Base-by-base conservation (phyloP, 225 moss, liverwort and hornwort genomes). In the Bryum argenteum region DNA sequence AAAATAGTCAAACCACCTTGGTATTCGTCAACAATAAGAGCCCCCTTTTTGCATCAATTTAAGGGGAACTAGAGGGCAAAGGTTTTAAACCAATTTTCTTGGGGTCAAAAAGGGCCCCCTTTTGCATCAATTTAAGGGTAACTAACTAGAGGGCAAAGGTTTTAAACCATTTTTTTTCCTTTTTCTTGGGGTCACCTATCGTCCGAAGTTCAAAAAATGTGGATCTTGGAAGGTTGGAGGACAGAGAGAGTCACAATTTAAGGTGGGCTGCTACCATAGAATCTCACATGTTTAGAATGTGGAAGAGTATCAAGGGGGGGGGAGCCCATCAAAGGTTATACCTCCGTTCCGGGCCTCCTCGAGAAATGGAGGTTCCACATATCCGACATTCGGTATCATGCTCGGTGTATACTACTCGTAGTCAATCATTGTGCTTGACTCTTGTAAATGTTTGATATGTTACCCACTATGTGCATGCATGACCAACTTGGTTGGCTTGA, bases 181-280 rank as follows among this genome's bases (percentile, higher is more conserved):
- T 33, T 33, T 33, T 33, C 7, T 33, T 2, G 5, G 33, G 26
- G 26, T 40, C 10, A 11, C 2, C 10, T 22, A 22, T 68, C 54
- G 41, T 26, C 5, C 2, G 0, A 6, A 11, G 3, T 39, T 58
- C 2, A 1, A 52, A 58, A 12, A 5, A 42, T 1, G 1, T 38
- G 53, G 2, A 22, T 37, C 66, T 63, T 44, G 17, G 13, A 6
- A 48, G 0, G 6, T 26, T 4, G 11, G 24, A 26, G 60, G 41
- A 12, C 13, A 58, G 8, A 54, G 13, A 43, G 33, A 10, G 41
- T 73, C 62, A 38, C 47, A 67, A 67, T 47, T 67, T 67, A 61
- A 60, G 72, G 61, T 78, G 23, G 67, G 72, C 66, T 61, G 66
- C 28, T 22, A 52, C 61, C 54, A 53, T n/a, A 5, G 0, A 60